Evolutionary conservation across 2,329 filamentous ascomycete species (phyloP).

Genomic region (Ophiocordyceps camponoti-leonardi): DNA sequence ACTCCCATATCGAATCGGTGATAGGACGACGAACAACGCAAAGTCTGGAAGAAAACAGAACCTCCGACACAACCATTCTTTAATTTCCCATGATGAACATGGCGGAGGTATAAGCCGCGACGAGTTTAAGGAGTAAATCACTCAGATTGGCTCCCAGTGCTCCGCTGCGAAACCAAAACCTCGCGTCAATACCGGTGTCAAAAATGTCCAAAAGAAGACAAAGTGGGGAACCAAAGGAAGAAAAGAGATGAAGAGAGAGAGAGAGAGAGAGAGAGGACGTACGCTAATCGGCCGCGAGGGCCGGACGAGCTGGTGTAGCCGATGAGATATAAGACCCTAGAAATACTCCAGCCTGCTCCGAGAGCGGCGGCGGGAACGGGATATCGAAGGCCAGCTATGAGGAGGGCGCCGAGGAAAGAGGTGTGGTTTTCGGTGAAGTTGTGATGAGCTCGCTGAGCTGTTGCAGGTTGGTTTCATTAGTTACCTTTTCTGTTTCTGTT

Average conservation of each 20-base stretch:
- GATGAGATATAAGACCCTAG: slow-evolving; percentile 33
- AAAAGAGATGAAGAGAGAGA: too few species aligned
- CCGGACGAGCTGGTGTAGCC: slow-evolving; percentile 32
- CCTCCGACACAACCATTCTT: not conserved
- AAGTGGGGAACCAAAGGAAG: not conserved
- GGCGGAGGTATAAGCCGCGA: slow-evolving; percentile 25
- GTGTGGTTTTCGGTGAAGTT: slow-evolving; percentile 47
- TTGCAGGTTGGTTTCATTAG: not conserved
- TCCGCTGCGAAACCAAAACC: slow-evolving; percentile 12
- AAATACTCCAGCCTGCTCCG: slow-evolving; percentile 34
- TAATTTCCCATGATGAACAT: slow-evolving; percentile 17
- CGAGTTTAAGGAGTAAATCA: slow-evolving; percentile 21
- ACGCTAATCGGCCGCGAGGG: slow-evolving; percentile 25
- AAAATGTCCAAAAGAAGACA: not conserved
- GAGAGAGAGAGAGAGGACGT: slow-evolving; percentile 9
- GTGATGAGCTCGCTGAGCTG: slow-evolving; percentile 43
- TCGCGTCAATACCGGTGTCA: not conserved
- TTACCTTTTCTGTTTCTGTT: too few species aligned
- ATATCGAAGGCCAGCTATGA: slow-evolving; percentile 38
- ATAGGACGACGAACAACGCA: too few species aligned
- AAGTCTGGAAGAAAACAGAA: not conserved
- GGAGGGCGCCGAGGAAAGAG: slow-evolving; percentile 30
- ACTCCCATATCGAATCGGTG: too few species aligned
- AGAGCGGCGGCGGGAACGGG: slow-evolving; percentile 30
- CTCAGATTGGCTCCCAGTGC: slow-evolving; percentile 15